Conservation (phyloP, 2,329 filamentous ascomycete genomes). For the Cladosporium sp. region DNA sequence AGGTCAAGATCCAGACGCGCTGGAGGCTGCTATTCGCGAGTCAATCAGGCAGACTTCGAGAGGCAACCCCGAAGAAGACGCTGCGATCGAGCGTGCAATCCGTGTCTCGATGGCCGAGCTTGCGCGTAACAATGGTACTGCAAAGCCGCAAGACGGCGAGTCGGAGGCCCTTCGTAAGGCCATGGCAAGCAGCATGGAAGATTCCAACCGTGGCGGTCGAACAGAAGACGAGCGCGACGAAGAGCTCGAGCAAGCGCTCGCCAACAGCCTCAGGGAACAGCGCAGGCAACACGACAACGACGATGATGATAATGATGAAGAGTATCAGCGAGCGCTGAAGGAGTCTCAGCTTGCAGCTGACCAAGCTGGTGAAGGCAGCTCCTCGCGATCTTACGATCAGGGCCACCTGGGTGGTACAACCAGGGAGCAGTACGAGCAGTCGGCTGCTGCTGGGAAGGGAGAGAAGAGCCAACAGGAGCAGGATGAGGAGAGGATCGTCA, state of each 20-base stretch:
- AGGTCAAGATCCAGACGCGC: slow-evolving; percentile 35
- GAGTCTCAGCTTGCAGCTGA: slow-evolving; percentile 12
- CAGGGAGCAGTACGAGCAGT: slow-evolving; percentile 17
- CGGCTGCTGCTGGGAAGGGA: slow-evolving; percentile 3
- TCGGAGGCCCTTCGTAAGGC: slow-evolving; percentile 39
- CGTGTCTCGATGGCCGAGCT: slow-evolving; percentile 62
- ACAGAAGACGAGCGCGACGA: slow-evolving; percentile 20
- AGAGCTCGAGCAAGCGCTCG: slow-evolving; percentile 40
- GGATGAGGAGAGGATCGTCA: slow-evolving; percentile 65
- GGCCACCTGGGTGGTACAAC: slow-evolving; percentile 26
- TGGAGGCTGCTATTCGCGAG: slow-evolving; percentile 64
- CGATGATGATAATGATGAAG: slow-evolving; percentile 18
- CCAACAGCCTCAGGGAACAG: slow-evolving; percentile 40
- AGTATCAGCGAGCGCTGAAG: slow-evolving; percentile 13
- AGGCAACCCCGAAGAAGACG: slow-evolving; percentile 64
- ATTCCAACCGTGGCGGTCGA: slow-evolving; percentile 19
- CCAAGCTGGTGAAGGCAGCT: slow-evolving; percentile 3
- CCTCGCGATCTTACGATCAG: slow-evolving; percentile 19
- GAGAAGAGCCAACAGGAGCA: slow-evolving; percentile 30
- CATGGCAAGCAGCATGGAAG: slow-evolving; percentile 44
- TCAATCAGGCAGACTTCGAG: slow-evolving; percentile 65
- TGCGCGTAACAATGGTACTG: slow-evolving; percentile 46
- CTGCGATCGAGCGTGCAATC: slow-evolving; percentile 65
- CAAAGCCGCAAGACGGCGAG: slow-evolving; percentile 25
- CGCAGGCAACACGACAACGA: slow-evolving; percentile 18